Evolutionary conservation across 2,329 filamentous ascomycete species (phyloP).

Genomic region (Knufia petricola): DNA sequence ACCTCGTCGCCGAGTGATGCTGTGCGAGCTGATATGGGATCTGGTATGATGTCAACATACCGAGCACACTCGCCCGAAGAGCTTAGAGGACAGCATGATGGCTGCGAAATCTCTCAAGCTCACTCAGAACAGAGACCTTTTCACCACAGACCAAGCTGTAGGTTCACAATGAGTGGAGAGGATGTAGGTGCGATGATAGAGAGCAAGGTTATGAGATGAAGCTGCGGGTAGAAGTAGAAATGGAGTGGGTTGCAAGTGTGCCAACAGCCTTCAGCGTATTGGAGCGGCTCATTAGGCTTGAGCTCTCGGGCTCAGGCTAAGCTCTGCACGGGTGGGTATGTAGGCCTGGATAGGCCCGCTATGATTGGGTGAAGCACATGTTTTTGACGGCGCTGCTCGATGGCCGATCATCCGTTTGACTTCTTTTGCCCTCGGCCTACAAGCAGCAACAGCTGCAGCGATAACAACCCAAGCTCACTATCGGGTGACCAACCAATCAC

Average conservation of each 20-base stretch:
- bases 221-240: slow-evolving; percentile 8
- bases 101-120: slow-evolving; percentile 26
- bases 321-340: background rate
- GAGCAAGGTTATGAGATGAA: background rate
- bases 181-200: background rate
- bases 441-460: background rate
- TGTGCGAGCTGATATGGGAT: slow-evolving; percentile 1
- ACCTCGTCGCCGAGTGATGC: background rate
- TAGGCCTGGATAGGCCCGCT: background rate
- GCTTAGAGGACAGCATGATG: slow-evolving; percentile 40
- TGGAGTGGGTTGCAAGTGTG: slow-evolving; percentile 1
- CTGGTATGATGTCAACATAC: slow-evolving; percentile 35
- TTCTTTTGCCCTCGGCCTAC: background rate
- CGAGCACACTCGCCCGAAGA: slow-evolving; percentile 22
- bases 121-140: slow-evolving; percentile 30
- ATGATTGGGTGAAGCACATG: background rate
- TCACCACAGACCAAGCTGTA: slow-evolving; percentile 25
- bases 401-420: background rate
- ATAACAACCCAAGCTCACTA: background rate
- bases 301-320: background rate
- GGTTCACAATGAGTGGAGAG: slow-evolving; percentile 9
- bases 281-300: background rate
- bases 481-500: background rate
- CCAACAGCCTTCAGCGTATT: background rate
- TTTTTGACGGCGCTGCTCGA: background rate